Base-by-base conservation (phyloP, 139 green algal species). In the Coelastrella sp. region DNA sequence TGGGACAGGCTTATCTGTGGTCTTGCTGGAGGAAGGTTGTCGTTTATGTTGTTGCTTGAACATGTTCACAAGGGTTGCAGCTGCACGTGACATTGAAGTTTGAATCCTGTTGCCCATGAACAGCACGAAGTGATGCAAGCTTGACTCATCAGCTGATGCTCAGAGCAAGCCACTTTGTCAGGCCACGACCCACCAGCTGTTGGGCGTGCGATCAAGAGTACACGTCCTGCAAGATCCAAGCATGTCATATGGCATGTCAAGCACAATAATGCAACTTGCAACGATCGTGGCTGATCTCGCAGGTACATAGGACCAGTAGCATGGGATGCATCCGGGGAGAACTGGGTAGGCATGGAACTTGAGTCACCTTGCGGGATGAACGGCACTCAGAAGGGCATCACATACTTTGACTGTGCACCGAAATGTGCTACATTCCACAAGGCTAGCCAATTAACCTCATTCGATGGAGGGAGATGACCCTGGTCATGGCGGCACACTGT, bases 311-410 rank as follows among this genome's bases (percentile, higher is more conserved):
- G 85, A 20, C 85, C 85, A 23, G 85, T 90, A 23, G 73, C 73
- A 14, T 90, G 85, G 85, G 85, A 65, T 60, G 20, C 57, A 57
- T 71, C 85, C 64, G 74, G 74, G 2, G 16, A 74, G 16, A 60
- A 84, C 73, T 90, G 74, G 73, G 85, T 90, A n/a, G 85, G 85
- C 59, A 83, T 90, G 71, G 68, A 90, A 59, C 85, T 90, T 8
- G 85, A 90, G 6, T 64, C 58, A 7, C 58, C 85, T 61, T 76
- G 74, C 19, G 85, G 85, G n/a, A 76, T 88, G 19, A n/a, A 88
- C 13, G 83, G 47, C 54, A 88, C 54, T 6, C 83, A 73, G 57
- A 32, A 68, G 3, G 83, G 83, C 54, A 80, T 88, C 83, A 73
- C 66, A 3, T 88, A 88, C 83, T 57, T 88, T 57, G 19, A 68